Evolutionary conservation across 306 rosid genomes (phyloP).

Genomic region (Cucumis hystrix): DNA sequence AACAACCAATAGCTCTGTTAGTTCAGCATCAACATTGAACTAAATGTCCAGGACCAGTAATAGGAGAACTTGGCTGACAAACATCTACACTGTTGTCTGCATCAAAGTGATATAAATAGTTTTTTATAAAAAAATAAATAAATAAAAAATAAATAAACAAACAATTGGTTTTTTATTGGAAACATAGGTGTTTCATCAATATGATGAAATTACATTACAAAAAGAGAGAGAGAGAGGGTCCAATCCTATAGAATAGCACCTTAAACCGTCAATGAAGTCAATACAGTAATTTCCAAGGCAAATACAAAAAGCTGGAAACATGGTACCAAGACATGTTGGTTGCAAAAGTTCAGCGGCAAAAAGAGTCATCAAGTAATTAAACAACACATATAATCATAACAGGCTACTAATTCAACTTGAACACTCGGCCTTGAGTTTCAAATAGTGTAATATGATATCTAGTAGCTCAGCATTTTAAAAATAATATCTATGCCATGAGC

Average conservation of each 20-base stretch:
- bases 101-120: not conserved
- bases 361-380: not conserved
- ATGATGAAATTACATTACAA: not conserved
- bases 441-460: not conserved
- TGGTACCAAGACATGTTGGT: not conserved
- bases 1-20: not conserved
- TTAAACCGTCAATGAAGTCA: not conserved
- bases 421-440: not conserved
- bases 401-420: not conserved
- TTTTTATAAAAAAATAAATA: too few species aligned
- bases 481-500: not conserved
- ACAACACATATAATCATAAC: not conserved
- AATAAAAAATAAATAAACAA: too few species aligned
- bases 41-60: not conserved
- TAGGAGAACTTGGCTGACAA: not conserved
- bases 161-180: not conserved
- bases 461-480: not conserved
- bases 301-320: not conserved
- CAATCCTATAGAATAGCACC: not conserved
- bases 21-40: not conserved
- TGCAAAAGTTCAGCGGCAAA: not conserved
- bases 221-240: not conserved
- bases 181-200: not conserved
- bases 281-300: not conserved
- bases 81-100: not conserved